phyloP scores from a whole-genome alignment of 768 basidiomycete genomes.

The Cyathus striatus region DNA sequence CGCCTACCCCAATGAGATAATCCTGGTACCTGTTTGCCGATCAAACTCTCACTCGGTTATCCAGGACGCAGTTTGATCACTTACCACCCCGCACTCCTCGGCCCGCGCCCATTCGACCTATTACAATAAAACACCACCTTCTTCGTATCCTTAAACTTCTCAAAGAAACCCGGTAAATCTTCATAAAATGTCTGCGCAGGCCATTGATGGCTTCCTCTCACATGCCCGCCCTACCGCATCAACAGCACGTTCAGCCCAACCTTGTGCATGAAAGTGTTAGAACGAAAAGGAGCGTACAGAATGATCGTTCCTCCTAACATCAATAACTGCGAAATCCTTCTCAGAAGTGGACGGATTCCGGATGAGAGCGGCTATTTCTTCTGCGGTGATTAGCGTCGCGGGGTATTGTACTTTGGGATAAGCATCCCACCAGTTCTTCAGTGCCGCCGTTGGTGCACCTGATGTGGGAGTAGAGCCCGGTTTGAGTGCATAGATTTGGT shows the following conservation, averaged over 20 bases:
- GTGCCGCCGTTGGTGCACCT: conserved; percentile 12
- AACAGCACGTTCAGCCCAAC: too few relatives aligned
- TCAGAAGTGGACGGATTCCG: conserved; percentile 8
- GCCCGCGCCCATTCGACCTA: conserved; percentile 46
- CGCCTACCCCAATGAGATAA: conserved; percentile 26
- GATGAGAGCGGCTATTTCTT: conserved; percentile 32
- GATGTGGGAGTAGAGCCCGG: background rate
- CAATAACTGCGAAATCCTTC: conserved; percentile 36
- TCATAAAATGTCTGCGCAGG: conserved; percentile 48
- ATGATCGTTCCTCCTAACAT: conserved; percentile 45
- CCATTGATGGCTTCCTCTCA: conserved; percentile 43
- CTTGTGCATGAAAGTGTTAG: background rate
- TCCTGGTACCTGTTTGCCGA: conserved; percentile 58
- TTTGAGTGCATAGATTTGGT: conserved; percentile 42
- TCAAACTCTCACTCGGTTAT: background rate
- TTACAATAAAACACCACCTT: conserved; percentile 52
- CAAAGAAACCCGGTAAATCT: conserved; percentile 33
- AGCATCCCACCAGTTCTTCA: conserved; percentile 50
- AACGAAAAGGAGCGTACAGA: conserved; percentile 21
- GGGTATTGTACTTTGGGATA: conserved; percentile 36
- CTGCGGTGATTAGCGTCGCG: conserved; percentile 22
- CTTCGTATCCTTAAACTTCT: conserved; percentile 29
- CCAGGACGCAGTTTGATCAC: background rate
- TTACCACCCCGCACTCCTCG: conserved; percentile 53
- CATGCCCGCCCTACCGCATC: conserved; percentile 49